Conservation (phyloP, 2,329 filamentous ascomycete species). For the Penicillium sp. region DNA sequence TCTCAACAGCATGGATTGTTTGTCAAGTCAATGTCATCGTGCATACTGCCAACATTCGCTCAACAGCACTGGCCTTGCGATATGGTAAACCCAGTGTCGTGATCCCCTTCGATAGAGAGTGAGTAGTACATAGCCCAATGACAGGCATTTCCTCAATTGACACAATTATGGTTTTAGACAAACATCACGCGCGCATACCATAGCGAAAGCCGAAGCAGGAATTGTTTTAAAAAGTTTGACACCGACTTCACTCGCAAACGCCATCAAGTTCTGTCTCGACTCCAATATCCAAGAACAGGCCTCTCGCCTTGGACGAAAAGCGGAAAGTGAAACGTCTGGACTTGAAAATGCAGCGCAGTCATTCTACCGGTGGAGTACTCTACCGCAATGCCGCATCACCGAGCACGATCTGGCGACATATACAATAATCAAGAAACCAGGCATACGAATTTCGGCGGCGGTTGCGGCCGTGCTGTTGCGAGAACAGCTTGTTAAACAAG, state of each 20-base stretch:
- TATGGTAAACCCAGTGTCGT: neutral
- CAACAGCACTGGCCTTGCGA: neutral
- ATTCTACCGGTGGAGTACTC: neutral
- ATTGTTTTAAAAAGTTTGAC: neutral
- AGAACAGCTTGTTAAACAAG: neutral
- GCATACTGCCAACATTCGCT: neutral
- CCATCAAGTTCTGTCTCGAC: neutral
- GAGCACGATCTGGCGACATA: neutral
- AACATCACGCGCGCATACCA: neutral
- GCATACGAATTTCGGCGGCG: neutral
- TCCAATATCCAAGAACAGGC: neutral
- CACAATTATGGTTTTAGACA: neutral
- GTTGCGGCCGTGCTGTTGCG: neutral
- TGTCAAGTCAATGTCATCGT: neutral
- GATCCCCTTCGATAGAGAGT: neutral
- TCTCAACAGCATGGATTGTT: neutral
- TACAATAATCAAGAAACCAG: neutral
- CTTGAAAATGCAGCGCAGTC: neutral
- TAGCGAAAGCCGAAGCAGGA: neutral
- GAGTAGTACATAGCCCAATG: no score
- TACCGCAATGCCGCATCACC: neutral
- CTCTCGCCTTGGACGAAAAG: neutral
- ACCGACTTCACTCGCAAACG: neutral
- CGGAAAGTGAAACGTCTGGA: neutral
- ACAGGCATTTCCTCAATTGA: no score